Evolutionary conservation across 306 rosid genomes (phyloP).

Genomic region (Pyrus pyrifolia): DNA sequence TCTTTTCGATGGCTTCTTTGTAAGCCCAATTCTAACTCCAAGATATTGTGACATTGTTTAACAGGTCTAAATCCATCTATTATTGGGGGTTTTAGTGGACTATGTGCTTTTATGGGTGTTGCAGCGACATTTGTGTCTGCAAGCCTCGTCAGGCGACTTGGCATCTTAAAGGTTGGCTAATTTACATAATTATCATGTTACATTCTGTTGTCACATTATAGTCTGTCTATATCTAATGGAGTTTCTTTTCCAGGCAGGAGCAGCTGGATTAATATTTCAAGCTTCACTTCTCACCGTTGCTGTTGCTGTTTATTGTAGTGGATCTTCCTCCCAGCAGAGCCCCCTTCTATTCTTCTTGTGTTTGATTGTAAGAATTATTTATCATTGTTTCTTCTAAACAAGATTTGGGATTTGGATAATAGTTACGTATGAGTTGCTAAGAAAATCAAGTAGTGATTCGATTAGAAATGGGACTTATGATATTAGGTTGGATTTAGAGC

Average conservation of each 20-base stretch:
- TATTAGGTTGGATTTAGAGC: neutral
- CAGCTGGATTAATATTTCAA: conserved; percentile 83
- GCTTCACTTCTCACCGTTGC: conserved; percentile 86
- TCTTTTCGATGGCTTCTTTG: neutral
- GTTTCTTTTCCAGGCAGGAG: conserved; percentile 68
- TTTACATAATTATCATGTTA: conserved; percentile 7
- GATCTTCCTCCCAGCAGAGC: conserved; percentile 61
- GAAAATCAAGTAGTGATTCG: neutral
- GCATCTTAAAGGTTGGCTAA: conserved; percentile 70
- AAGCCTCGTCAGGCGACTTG: conserved; percentile 64
- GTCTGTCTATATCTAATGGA: conserved; percentile 11
- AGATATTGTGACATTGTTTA: neutral
- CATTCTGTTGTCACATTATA: conserved; percentile 4
- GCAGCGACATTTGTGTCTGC: conserved; percentile 93
- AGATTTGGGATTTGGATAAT: neutral
- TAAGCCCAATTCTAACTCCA: neutral
- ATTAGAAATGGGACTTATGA: neutral
- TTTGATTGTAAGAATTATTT: conserved; percentile 63
- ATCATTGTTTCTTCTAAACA: neutral
- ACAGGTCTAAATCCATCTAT: conserved; percentile 82
- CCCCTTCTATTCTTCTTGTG: conserved; percentile 72
- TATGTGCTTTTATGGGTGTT: conserved; percentile 93
- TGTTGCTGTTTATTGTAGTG: conserved; percentile 76
- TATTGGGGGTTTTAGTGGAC: conserved; percentile 85
- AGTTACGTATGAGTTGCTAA: neutral